phyloP scores from a whole-genome alignment of 495 filamentous ascomycete species.

The Daldinia grandis region DNA sequence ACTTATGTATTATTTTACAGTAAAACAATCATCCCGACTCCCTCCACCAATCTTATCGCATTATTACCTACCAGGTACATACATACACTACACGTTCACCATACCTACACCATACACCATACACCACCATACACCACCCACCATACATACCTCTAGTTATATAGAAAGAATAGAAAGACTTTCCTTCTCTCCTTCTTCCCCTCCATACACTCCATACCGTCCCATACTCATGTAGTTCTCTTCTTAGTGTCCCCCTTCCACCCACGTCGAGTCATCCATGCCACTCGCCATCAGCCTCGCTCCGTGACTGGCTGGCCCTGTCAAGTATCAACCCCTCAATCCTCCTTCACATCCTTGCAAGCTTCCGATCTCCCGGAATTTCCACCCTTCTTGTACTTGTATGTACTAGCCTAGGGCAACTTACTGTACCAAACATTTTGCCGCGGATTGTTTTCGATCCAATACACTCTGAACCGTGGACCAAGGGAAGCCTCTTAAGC shows the following conservation, averaged over 20 bases:
- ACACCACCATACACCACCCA: no score
- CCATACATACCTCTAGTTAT: no score
- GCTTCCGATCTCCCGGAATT: constrained; percentile 49
- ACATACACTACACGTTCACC: no score
- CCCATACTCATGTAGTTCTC: constrained; percentile 5
- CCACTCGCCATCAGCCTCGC: constrained; percentile 10
- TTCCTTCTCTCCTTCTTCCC: neutral
- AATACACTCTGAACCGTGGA: constrained; percentile 9
- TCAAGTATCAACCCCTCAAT: constrained; percentile 37
- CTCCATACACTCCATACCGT: constrained; percentile 17
- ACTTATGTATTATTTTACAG: neutral
- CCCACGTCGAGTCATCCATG: constrained; percentile 38
- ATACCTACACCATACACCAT: neutral
- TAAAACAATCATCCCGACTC: neutral
- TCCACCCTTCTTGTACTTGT: constrained; percentile 34
- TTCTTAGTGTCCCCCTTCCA: neutral
- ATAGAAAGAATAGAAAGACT: constrained; percentile 8
- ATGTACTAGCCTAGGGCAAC: constrained; percentile 33
- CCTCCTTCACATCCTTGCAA: constrained; percentile 41
- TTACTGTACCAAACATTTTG: constrained; percentile 43
- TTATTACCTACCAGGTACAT: neutral
- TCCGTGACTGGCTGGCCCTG: constrained; percentile 41
- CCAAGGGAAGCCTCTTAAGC: constrained; percentile 10
- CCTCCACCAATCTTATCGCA: neutral
- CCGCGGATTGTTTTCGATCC: constrained; percentile 44